phyloP scores from a whole-genome alignment of 139 green algal species.

The Micractinium sp. region DNA sequence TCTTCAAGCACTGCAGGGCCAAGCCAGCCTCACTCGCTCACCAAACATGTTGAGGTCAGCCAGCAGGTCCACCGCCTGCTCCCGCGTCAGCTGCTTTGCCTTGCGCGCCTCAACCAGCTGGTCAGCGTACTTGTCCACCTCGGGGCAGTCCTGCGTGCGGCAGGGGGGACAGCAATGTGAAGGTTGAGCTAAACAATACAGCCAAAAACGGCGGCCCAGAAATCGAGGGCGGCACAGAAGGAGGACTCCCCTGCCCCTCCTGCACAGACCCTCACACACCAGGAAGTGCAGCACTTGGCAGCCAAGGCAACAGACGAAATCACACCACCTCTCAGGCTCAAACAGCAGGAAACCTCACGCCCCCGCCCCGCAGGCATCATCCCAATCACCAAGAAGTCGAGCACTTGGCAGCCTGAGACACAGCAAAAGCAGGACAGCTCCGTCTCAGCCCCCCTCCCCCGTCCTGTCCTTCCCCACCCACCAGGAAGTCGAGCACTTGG shows the following conservation, averaged over 20 bases:
- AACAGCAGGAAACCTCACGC: no score
- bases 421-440: no score
- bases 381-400: no score
- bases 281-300: background rate
- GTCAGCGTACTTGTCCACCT: slow-evolving; percentile 59
- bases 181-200: no score
- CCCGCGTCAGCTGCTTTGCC: slow-evolving; percentile 77
- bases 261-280: no score
- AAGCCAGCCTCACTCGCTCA: background rate
- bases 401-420: slow-evolving; percentile 60
- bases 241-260: no score
- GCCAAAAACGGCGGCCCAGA: no score
- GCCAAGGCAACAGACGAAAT: background rate
- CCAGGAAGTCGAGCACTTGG: slow-evolving; percentile 64
- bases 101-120: slow-evolving; percentile 68
- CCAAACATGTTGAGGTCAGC: slow-evolving; percentile 64
- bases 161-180: no score
- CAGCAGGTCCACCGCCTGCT: slow-evolving; percentile 74
- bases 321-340: no score
- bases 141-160: slow-evolving; percentile 28
- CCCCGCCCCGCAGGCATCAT: no score
- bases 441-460: no score
- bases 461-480: background rate
- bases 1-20: background rate
- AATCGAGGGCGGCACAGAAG: no score